Percentiles rank a stretch among this genome's conserved stretches.
These are phyloP conservation scores for Inga leiocalycina DNA, from an alignment of 306 rosid genomes.

Conservation along the genomic window DNA sequence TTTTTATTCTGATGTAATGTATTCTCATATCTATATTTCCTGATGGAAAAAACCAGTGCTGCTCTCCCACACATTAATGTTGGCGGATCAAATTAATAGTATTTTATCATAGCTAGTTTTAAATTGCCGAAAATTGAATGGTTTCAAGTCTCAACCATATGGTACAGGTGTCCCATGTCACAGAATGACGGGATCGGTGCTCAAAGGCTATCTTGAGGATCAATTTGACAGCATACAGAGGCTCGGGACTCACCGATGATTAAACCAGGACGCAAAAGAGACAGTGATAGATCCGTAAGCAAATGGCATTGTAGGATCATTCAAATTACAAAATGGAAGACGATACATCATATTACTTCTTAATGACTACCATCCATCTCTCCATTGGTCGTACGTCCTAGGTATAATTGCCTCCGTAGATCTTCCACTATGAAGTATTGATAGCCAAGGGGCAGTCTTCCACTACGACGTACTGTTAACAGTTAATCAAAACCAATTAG, in stretches of 20 bases:
- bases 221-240: not conserved
- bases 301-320: not conserved
- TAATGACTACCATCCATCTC: not conserved
- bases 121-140: not conserved
- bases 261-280: not conserved
- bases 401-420: not conserved
- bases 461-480: not conserved
- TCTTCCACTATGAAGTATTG: not conserved
- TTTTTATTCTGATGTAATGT: not conserved
- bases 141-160: not conserved
- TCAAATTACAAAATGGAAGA: slow-evolving; percentile 4
- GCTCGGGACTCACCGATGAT: not conserved
- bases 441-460: not conserved
- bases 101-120: not conserved
- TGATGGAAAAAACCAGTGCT: not conserved
- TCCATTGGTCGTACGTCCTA: not conserved
- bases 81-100: not conserved
- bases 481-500: slow-evolving; percentile 75
- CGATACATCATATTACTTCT: not conserved
- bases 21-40: not conserved
- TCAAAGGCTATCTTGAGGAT: not conserved
- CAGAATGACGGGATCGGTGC: too few species aligned
- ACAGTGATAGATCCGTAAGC: not conserved
- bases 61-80: not conserved
- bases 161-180: not conserved